Conservation (phyloP, 208 protist species). For the Acanthamoeba sp. region DNA sequence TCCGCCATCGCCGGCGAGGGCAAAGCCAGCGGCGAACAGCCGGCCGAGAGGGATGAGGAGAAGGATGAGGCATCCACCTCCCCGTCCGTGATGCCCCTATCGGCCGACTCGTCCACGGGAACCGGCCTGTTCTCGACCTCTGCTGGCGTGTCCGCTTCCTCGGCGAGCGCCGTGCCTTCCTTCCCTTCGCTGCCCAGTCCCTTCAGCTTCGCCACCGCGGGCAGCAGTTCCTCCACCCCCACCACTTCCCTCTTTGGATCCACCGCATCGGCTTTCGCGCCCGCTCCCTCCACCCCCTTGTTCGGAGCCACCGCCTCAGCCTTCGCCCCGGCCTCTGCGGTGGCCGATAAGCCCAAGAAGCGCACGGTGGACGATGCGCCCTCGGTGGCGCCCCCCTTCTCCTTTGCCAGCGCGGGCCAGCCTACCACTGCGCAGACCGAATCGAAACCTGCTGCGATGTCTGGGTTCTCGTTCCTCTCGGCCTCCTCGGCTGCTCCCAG, state of each 20-base stretch:
- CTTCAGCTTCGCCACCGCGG: neutral
- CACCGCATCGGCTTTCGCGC: neutral
- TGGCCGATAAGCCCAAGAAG: too few species aligned
- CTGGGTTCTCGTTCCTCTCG: slow-evolving; percentile 15
- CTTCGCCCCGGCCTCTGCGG: too few species aligned
- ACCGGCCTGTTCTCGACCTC: neutral
- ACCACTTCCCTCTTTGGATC: neutral
- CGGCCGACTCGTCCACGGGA: neutral
- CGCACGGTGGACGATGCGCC: neutral
- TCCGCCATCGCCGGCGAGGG: neutral
- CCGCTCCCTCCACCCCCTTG: neutral
- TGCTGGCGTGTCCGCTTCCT: neutral
- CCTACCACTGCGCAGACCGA: neutral
- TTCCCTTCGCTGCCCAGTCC: neutral
- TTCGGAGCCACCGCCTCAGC: neutral
- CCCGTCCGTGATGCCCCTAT: neutral
- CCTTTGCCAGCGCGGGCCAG: neutral
- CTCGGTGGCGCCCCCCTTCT: neutral
- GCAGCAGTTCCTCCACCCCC: neutral
- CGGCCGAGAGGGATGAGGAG: neutral
- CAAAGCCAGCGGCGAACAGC: neutral
- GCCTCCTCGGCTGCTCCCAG: neutral
- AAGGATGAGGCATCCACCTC: neutral
- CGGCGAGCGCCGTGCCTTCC: neutral
- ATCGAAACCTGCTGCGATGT: neutral